Evolutionary conservation across 2,329 filamentous ascomycete species (phyloP).

Genomic region (Cladophialophora yegresii): DNA sequence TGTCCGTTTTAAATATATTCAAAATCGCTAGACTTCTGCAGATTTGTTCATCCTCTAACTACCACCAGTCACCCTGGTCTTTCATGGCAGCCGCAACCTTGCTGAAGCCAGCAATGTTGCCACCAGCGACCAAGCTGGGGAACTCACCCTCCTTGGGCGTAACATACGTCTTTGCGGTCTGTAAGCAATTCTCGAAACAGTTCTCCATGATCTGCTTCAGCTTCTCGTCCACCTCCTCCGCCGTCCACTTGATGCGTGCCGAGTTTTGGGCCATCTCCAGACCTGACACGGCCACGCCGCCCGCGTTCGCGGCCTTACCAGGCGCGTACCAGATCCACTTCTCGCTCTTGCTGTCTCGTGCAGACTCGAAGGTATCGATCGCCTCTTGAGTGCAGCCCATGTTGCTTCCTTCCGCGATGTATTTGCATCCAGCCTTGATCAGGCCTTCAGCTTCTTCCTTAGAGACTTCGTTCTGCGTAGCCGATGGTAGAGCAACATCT

Average conservation of each 20-base stretch:
- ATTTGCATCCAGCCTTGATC: slow-evolving; percentile 72
- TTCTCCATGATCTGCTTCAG: slow-evolving; percentile 94
- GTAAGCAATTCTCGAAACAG: slow-evolving; percentile 84
- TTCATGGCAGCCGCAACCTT: slow-evolving; percentile 95
- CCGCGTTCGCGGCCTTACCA: slow-evolving; percentile 95
- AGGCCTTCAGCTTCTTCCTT: slow-evolving; percentile 85
- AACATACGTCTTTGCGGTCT: slow-evolving; percentile 88
- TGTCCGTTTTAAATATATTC: background rate
- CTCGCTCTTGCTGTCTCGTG: slow-evolving; percentile 68
- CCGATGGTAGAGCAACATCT: slow-evolving; percentile 87
- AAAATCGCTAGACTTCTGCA: background rate
- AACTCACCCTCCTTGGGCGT: slow-evolving; percentile 76
- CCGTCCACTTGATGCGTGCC: slow-evolving; percentile 77
- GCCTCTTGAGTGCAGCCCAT: slow-evolving; percentile 98
- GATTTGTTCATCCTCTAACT: background rate
- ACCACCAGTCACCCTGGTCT: slow-evolving; percentile 95
- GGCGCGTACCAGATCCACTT: slow-evolving; percentile 90
- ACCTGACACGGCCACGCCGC: slow-evolving; percentile 94
- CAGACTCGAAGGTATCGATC: slow-evolving; percentile 86
- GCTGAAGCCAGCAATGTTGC: slow-evolving; percentile 96
- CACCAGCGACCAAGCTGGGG: slow-evolving; percentile 86
- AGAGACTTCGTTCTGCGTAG: slow-evolving; percentile 97
- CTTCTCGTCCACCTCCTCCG: slow-evolving; percentile 86
- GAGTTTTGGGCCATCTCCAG: slow-evolving; percentile 99
- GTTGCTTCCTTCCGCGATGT: slow-evolving; percentile 95